Conservation (phyloP, 805 yeast genomes). For the Lipomyces sp. region DNA sequence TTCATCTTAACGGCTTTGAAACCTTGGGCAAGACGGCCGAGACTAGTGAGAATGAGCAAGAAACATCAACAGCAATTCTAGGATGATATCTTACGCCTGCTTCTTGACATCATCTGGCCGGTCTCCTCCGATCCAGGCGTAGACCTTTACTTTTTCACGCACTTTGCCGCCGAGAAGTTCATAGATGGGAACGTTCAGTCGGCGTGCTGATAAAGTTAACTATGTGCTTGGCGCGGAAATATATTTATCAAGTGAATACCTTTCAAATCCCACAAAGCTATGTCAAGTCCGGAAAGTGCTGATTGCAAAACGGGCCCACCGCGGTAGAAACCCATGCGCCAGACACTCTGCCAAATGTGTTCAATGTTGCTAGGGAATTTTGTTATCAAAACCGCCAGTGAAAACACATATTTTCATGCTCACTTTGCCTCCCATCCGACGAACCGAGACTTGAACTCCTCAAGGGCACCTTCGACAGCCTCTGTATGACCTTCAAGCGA, state of each 20-base stretch:
- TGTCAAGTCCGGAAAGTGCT: slow-evolving; percentile 45
- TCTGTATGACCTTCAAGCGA: slow-evolving; percentile 45
- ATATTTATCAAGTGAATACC: slow-evolving; percentile 34
- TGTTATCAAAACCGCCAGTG: not conserved
- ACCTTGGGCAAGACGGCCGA: slow-evolving; percentile 42
- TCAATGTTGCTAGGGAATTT: slow-evolving; percentile 19
- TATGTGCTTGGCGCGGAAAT: not conserved
- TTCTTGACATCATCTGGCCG: slow-evolving; percentile 41
- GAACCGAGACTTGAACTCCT: slow-evolving; percentile 43
- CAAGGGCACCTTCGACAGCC: slow-evolving; percentile 46
- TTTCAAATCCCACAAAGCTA: slow-evolving; percentile 46
- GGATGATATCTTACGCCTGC: slow-evolving; percentile 38
- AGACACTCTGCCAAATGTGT: slow-evolving; percentile 38
- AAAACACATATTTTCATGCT: not conserved
- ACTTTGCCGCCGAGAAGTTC: slow-evolving; percentile 45
- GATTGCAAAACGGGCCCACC: slow-evolving; percentile 46
- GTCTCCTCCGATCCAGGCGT: slow-evolving; percentile 47
- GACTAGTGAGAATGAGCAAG: slow-evolving; percentile 2
- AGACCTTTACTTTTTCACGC: slow-evolving; percentile 42
- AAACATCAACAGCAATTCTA: not conserved
- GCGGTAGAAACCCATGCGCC: slow-evolving; percentile 45
- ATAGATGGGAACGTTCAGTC: slow-evolving; percentile 44
- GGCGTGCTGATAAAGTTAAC: slow-evolving; percentile 15
- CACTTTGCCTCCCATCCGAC: slow-evolving; percentile 44
- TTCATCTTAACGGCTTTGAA: slow-evolving; percentile 47